Evolutionary conservation across 306 rosid species (phyloP).

Genomic region (Quercus aquifolioides): DNA sequence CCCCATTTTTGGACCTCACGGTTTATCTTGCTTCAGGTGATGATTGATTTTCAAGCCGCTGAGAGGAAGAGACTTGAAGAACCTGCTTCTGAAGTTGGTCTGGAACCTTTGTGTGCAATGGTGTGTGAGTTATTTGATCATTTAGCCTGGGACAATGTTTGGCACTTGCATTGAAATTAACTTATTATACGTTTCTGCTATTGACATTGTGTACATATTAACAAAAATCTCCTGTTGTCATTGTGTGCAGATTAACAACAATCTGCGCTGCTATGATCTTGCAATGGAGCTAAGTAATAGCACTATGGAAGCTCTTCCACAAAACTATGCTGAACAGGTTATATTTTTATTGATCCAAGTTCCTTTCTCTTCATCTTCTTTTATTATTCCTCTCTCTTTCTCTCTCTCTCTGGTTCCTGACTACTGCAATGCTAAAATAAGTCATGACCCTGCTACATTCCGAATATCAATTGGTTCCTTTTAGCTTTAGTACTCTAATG

Average conservation of each 20-base stretch:
- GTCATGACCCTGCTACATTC: no score
- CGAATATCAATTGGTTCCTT: not conserved
- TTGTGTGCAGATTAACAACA: conserved; percentile 79
- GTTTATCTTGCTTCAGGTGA: conserved; percentile 52
- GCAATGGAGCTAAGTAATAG: conserved; percentile 93
- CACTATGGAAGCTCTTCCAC: conserved; percentile 92
- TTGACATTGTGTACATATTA: conserved; percentile 44
- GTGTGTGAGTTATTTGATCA: conserved; percentile 40
- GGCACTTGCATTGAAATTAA: conserved; percentile 13
- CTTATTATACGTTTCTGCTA: conserved; percentile 5
- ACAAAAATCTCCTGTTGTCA: conserved; percentile 54
- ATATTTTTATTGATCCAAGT: conserved; percentile 16
- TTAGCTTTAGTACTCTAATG: not conserved
- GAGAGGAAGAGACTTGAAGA: conserved; percentile 86
- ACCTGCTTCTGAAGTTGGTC: conserved; percentile 95
- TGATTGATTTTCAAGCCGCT: conserved; percentile 98
- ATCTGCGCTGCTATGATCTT: conserved; percentile 96
- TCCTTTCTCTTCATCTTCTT: conserved; percentile 21
- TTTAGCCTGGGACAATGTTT: conserved; percentile 16
- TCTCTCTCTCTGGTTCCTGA: no score
- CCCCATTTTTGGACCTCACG: not conserved
- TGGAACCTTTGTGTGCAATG: conserved; percentile 94
- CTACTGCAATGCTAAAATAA: no score
- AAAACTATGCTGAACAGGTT: conserved; percentile 92
- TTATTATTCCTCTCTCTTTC: no score